Evolutionary conservation across 2,329 filamentous ascomycete genomes (phyloP).

Genomic region (Ceratocystis eucalypticola): DNA sequence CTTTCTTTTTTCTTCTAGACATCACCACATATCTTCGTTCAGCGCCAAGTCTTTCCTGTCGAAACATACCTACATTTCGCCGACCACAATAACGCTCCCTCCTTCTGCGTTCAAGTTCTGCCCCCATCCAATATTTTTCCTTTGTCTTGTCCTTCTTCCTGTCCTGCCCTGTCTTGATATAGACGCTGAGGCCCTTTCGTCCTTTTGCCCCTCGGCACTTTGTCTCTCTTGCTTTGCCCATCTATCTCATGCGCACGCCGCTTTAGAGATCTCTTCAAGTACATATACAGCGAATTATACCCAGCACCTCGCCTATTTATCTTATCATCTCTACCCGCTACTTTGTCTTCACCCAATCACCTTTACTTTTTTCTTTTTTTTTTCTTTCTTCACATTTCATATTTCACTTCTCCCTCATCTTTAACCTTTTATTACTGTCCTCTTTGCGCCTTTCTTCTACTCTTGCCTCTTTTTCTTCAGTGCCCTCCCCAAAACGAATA

Average conservation of each 20-base stretch:
- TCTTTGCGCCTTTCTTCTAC: too few relatives aligned
- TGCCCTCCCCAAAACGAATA: too few relatives aligned
- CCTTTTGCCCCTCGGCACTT: background rate
- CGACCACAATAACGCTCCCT: background rate
- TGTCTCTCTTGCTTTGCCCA: background rate
- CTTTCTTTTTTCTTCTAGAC: background rate
- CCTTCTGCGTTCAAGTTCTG: too few relatives aligned
- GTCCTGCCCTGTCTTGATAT: background rate
- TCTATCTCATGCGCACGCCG: background rate
- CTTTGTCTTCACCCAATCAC: background rate
- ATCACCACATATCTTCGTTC: background rate
- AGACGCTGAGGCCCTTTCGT: background rate
- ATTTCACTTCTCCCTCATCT: background rate
- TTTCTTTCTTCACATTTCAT: background rate
- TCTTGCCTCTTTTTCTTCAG: too few relatives aligned
- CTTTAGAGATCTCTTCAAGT: background rate
- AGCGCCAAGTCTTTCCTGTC: background rate
- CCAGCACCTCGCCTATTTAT: background rate
- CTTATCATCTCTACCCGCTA: background rate
- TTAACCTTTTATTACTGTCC: too few relatives aligned
- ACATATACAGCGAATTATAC: background rate
- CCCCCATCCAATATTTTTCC: background rate
- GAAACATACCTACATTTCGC: background rate
- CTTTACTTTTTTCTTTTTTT: background rate
- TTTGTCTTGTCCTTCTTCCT: too few relatives aligned